Evolutionary conservation across 352 stramenopile species (phyloP).

Genomic region (Pythium brassicae): DNA sequence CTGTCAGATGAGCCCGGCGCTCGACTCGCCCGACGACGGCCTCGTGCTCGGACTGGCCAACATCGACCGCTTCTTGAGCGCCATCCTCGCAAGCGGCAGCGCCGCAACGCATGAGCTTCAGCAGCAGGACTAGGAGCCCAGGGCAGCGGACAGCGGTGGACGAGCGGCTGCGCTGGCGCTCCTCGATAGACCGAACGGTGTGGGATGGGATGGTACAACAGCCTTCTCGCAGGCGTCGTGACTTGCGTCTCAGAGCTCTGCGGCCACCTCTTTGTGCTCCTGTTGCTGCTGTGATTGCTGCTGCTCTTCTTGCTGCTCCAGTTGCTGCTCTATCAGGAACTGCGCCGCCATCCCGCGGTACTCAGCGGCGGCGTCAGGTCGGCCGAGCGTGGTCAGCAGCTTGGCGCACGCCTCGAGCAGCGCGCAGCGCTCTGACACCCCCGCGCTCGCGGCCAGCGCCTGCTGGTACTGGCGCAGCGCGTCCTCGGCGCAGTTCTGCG

Average conservation of each 20-base stretch:
- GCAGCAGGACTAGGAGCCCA: not conserved
- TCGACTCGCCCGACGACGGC: constrained; percentile 53
- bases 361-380: constrained; percentile 59
- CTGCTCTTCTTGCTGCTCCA: not conserved
- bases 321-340: constrained; percentile 22
- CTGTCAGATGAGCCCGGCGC: constrained; percentile 53
- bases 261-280: not conserved
- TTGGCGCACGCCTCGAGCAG: constrained; percentile 61
- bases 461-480: constrained; percentile 65
- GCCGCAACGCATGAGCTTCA: not conserved
- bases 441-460: constrained; percentile 38
- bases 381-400: constrained; percentile 63
- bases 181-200: not conserved
- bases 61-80: constrained; percentile 41
- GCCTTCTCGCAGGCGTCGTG: not conserved
- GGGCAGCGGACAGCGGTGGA: too few relatives aligned
- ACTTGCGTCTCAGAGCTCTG: too few relatives aligned
- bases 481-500: constrained; percentile 76
- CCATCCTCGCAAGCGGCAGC: constrained; percentile 18
- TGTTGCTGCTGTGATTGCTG: not conserved
- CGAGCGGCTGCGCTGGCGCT: not conserved
- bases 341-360: constrained; percentile 57
- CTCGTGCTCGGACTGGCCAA: constrained; percentile 65
- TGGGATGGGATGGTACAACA: not conserved
- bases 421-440: constrained; percentile 32